Evolutionary conservation across 768 basidiomycete species (phyloP), one percentile per base, ranked within the genome.

Genomic region (Naganishia randhawae): DNA sequence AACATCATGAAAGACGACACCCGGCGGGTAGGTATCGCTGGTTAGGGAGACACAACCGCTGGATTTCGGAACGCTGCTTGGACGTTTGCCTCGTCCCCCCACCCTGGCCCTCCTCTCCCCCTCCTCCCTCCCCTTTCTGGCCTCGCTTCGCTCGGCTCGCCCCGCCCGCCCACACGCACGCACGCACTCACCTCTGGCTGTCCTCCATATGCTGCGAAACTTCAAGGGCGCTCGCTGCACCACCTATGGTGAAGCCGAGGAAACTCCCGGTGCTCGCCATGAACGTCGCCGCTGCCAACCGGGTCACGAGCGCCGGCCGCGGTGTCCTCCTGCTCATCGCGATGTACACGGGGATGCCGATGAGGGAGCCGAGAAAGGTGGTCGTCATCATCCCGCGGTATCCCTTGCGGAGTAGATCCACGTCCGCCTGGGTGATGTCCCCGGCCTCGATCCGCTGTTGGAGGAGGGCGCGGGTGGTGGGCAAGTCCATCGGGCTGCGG

Each of bases 191-290:
- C 72, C 72, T 52, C 37, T 70, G 64, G 25, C 72, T 66, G 70
- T 76, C 72, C 32, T 63, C 55, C 75, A 76, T 76, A 25, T 74
- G 66, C 27, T 41, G 67, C 32, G 71, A 72, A 4, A 76, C 75
- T 63, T 76, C 73, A 52, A 73, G 16, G 1, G 75, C 72, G 32
- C 71, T 72, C 14, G 70, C 73, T 1, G 69, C 71, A 8, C 73
- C 73, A 6, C 73, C 75, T 7, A 73, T 48, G 14, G 73, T 73
- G 53, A 76, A 74, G 1, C 75, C 75, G 5, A 73, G 25, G 50
- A 76, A 74, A 8, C 63, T 65, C 13, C 73, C 73, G 8, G 53
- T 52, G 5, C 39, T 33, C 2, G 32, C 22, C 27, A 65, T 54
- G 41, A 67, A 62, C 31, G 42, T n/a, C 11, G 65, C 45, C 3